Conservation (phyloP, 202 grass and related monocot genomes). For the Brachypodium distachyon region DNA sequence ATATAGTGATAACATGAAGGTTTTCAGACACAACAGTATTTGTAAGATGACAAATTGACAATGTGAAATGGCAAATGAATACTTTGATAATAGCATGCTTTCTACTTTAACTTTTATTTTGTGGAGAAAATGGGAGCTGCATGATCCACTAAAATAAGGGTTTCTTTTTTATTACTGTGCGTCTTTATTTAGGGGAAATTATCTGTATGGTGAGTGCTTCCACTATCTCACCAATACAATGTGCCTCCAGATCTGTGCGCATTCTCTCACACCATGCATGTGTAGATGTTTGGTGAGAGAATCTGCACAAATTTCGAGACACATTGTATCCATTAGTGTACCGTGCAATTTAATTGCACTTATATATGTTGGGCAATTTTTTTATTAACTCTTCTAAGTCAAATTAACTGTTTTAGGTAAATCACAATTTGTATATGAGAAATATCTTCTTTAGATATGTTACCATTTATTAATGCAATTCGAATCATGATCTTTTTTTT, state of each 20-base stretch:
- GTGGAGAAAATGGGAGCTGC: background rate
- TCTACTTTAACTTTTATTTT: background rate
- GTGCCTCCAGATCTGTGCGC: no score
- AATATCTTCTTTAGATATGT: background rate
- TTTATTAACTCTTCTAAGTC: background rate
- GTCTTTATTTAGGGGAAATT: background rate
- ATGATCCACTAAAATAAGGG: background rate
- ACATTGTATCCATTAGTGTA: background rate
- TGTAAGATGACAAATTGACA: background rate
- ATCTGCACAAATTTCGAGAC: no score
- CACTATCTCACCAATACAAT: no score
- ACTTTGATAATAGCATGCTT: background rate
- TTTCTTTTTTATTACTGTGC: background rate
- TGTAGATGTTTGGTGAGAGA: no score
- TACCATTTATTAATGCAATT: slow-evolving; percentile 8
- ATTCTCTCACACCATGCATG: no score
- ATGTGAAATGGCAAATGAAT: background rate
- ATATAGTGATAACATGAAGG: background rate
- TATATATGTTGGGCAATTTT: background rate
- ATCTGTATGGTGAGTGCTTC: no score
- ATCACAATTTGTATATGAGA: background rate
- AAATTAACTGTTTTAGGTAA: background rate
- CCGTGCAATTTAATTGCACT: background rate
- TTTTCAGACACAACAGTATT: background rate
- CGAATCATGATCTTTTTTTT: background rate